Evolutionary conservation across 2,329 filamentous ascomycete genomes (phyloP).

Genomic region (Coniochaeta sp.): DNA sequence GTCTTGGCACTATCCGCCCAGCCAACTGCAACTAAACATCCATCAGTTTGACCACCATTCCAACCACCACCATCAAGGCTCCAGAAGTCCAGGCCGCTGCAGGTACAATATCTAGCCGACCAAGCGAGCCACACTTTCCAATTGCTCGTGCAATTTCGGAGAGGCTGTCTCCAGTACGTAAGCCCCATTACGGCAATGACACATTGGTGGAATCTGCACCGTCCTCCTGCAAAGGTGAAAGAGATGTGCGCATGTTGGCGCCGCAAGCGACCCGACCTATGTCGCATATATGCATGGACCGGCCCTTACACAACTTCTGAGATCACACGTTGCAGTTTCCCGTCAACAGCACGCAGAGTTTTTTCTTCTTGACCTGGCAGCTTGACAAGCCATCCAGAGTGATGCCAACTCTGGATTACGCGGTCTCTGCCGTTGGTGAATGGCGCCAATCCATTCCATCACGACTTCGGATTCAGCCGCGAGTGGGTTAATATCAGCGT

Average conservation of each 20-base stretch:
- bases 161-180: not conserved
- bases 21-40: not conserved
- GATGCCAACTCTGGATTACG: not conserved
- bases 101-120: conserved; percentile 4
- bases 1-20: conserved; percentile 1
- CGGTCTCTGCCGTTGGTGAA: not conserved
- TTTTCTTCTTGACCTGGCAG: not conserved
- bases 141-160: not conserved
- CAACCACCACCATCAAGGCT: not conserved
- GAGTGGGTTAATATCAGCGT: not conserved
- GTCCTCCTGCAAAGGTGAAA: not conserved
- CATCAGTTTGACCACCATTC: not conserved
- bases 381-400: not conserved
- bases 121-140: not conserved
- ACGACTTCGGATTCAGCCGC: not conserved
- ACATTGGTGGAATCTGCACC: not conserved
- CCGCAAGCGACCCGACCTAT: not conserved
- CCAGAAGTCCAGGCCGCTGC: not conserved
- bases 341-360: not conserved
- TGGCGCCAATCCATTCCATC: not conserved
- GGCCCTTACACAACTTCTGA: not conserved
- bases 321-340: conserved; percentile 4
- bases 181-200: not conserved
- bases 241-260: not conserved
- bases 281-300: not conserved